Percentiles rank a stretch among this genome's conserved stretches.
Conservation (phyloP, 2,329 filamentous ascomycete genomes). For the Geoglossum cookeanum region DNA sequence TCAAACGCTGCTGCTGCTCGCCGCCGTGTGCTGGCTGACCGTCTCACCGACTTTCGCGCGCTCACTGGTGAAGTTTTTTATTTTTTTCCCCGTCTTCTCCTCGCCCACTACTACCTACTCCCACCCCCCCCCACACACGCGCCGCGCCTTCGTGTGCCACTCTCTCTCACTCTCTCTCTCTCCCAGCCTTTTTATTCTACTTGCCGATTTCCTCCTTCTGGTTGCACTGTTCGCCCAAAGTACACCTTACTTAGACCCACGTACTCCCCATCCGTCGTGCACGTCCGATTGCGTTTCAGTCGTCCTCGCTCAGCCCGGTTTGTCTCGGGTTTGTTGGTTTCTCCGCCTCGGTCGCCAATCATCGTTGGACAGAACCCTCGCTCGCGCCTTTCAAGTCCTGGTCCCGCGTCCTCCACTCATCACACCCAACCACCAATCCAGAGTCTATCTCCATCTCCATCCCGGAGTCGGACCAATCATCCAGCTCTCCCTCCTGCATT, state of each 20-base stretch:
- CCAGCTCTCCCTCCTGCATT: not conserved
- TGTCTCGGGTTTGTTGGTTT: not conserved
- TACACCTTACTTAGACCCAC: not conserved
- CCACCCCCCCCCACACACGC: not conserved
- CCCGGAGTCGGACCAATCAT: not conserved
- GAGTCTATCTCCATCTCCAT: not conserved
- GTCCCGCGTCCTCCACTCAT: not conserved
- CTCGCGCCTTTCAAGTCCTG: not conserved
- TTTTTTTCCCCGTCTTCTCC: not conserved
- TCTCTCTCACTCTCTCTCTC: not conserved
- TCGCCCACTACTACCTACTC: not conserved
- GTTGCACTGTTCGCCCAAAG: not conserved
- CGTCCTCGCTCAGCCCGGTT: not conserved
- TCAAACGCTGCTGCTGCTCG: not conserved
- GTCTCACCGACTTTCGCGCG: not conserved
- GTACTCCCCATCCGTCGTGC: not conserved
- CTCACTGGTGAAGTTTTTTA: not conserved
- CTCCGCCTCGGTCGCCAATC: not conserved
- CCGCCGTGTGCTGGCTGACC: not conserved
- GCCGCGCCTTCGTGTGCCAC: not conserved
- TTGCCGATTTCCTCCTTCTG: not conserved
- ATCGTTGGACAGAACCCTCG: not conserved
- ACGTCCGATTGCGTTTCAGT: not conserved
- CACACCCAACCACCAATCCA: constrained; percentile 1
- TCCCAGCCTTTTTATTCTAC: not conserved